These are phyloP conservation scores for Podospora australis DNA, from an alignment of 495 filamentous ascomycete species.

Conservation along the genomic window DNA sequence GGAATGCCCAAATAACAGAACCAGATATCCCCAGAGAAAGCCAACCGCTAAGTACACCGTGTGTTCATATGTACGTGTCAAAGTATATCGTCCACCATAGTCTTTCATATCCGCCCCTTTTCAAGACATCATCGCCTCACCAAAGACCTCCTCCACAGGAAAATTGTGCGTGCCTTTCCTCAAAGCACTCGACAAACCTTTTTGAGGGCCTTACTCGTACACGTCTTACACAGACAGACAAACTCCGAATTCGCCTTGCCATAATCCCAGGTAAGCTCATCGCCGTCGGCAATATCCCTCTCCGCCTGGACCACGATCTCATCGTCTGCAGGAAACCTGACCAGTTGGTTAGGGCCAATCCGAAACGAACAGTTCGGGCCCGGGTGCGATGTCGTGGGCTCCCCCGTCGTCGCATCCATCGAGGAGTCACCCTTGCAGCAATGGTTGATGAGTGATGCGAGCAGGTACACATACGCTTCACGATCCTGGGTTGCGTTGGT, in stretches of 20 bases:
- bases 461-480: constrained; percentile 24
- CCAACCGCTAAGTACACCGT: too few relatives aligned
- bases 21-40: too few relatives aligned
- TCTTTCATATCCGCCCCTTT: too few relatives aligned
- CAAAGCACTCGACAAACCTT: constrained; percentile 11
- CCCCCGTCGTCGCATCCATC: neutral
- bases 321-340: constrained; percentile 13
- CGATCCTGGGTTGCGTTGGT: neutral
- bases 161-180: too few relatives aligned
- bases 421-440: too few relatives aligned
- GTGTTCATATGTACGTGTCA: too few relatives aligned
- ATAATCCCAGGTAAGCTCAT: constrained; percentile 27
- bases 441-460: constrained; percentile 30
- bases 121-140: too few relatives aligned
- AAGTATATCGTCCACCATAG: too few relatives aligned
- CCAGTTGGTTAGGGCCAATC: constrained; percentile 16
- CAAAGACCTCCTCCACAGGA: too few relatives aligned
- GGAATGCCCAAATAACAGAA: too few relatives aligned
- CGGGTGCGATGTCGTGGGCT: neutral
- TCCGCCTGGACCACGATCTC: constrained; percentile 22
- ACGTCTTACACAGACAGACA: constrained; percentile 18
- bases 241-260: constrained; percentile 19
- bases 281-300: constrained; percentile 20
- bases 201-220: constrained; percentile 1
- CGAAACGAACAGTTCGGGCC: constrained; percentile 24